Evolutionary conservation across 2,329 filamentous ascomycete genomes (phyloP), one percentile per base, ranked within the genome.

Genomic region (Verticillium klebahnii): DNA sequence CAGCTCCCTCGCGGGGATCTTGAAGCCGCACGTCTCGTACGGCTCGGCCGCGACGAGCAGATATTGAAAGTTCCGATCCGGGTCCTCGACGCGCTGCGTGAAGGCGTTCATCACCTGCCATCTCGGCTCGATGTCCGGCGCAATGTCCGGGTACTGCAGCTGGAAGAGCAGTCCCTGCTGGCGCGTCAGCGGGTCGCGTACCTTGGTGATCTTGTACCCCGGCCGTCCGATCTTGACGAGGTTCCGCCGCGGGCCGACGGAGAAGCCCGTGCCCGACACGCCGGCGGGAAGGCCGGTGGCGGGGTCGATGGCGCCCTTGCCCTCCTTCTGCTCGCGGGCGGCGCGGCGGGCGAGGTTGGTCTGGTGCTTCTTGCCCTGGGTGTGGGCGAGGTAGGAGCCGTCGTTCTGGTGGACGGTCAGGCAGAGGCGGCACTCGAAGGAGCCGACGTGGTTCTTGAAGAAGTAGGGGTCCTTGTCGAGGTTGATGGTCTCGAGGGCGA

Each of bases 401-500:
- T 99, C 95, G 76, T 99, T 99, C 73, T 99, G 95, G 83, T 99
- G 95, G 5, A 98, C 94, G 0, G 95, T 99, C 31, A 99, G 82
- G 73, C 95, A 99, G 50, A 99, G 89, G 34, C 95, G 91, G 77
- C 95, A 99, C 78, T 99, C 95, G 78, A 97, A 99, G 72, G 90
- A 95, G 72, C 95, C 95, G 70, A 98, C 92, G 78, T 99, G 94
- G 82, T 99, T 99, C 77, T 96, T 96, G 89, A 99, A 99, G 83
- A 98, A 97, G 85, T 98, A 99, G 0, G 95, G 95, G 80, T 99
- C 95, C 80, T 97, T 98, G 80, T 98, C 95, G 66, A 98, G 91
- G 81, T 98, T 94, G 83, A 99, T 99, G 61, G 93, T 96, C 80
- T 99, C 95, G 72, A 99, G 91, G 62, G 95, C 95, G 73, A 99